These are phyloP conservation scores for Kodamaea arcana DNA, from an alignment of 1,139 yeast species.

Conservation along the genomic window DNA sequence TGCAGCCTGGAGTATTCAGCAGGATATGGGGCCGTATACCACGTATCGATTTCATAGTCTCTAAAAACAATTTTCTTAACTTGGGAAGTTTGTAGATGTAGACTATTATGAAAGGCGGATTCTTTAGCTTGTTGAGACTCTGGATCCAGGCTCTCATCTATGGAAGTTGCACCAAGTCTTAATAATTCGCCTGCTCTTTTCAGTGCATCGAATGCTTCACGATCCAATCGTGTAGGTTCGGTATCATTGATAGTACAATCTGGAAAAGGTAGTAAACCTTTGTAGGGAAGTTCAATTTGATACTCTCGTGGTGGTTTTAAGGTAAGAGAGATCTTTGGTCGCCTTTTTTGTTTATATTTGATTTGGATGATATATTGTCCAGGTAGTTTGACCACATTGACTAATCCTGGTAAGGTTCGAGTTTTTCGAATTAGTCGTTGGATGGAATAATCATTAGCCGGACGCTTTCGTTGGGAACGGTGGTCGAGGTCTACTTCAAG, in stretches of 20 bases:
- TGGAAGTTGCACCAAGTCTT: conserved; percentile 4
- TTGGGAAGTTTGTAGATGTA: conserved; percentile 24
- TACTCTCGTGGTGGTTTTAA: neutral
- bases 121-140: conserved; percentile 7
- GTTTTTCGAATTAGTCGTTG: conserved; percentile 12
- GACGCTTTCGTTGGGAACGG: conserved; percentile 17
- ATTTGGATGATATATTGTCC: conserved; percentile 4
- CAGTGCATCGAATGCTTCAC: conserved; percentile 41
- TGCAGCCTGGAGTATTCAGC: conserved; percentile 69
- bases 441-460: conserved; percentile 12
- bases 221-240: conserved; percentile 52
- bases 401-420: neutral
- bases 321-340: neutral
- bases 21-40: conserved; percentile 95
- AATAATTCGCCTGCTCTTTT: conserved; percentile 22
- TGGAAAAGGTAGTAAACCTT: conserved; percentile 57
- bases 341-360: neutral
- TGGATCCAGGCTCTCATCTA: neutral
- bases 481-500: conserved; percentile 17
- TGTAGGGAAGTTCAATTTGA: conserved; percentile 49
- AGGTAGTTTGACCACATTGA: conserved; percentile 1
- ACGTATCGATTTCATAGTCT: conserved; percentile 71
- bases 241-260: conserved; percentile 62
- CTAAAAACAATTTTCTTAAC: conserved; percentile 62
- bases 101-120: conserved; percentile 13